Evolutionary conservation across 2,329 filamentous ascomycete genomes (phyloP).

Genomic region (Xylariaceae sp.): DNA sequence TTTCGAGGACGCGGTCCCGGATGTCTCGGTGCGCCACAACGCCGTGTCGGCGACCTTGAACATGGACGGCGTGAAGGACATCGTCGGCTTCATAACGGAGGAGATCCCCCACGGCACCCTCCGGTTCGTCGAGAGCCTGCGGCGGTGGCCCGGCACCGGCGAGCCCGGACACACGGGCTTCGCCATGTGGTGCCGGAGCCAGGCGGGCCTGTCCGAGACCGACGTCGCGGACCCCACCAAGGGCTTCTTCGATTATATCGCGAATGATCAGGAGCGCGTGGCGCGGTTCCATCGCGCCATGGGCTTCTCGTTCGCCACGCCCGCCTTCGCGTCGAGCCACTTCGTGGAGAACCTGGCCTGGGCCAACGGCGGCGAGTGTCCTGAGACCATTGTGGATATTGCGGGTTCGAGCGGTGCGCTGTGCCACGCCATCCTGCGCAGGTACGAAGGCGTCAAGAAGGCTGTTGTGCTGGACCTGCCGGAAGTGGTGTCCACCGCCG

Average conservation of each 20-base stretch:
- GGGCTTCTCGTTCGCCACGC: constrained; percentile 25
- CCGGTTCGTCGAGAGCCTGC: constrained; percentile 25
- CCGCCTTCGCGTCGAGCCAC: constrained; percentile 22
- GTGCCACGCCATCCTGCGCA: constrained; percentile 24
- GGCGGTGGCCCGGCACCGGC: constrained; percentile 28
- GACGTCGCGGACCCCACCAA: constrained; percentile 23
- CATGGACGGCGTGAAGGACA: constrained; percentile 19
- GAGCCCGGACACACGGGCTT: constrained; percentile 32
- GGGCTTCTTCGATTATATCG: constrained; percentile 31
- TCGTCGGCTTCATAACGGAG: constrained; percentile 24
- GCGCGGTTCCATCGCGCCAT: constrained; percentile 32
- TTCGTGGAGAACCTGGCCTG: constrained; percentile 34
- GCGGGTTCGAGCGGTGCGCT: constrained; percentile 33
- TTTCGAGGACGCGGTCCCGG: constrained; percentile 30
- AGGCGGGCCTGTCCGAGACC: constrained; percentile 7
- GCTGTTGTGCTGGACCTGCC: constrained; percentile 29
- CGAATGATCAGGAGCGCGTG: constrained; percentile 27
- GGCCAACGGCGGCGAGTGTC: constrained; percentile 22
- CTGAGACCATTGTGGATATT: constrained; percentile 30
- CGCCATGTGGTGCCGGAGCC: constrained; percentile 21
- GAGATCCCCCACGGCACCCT: constrained; percentile 22
- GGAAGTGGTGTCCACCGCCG: constrained; percentile 29
- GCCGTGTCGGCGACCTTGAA: constrained; percentile 23
- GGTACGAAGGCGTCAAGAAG: constrained; percentile 21
- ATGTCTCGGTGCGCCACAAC: constrained; percentile 31